These are phyloP conservation scores for Hordeum pubiflorum DNA, from an alignment of 202 grass and related monocot genomes.

Conservation along the genomic window DNA sequence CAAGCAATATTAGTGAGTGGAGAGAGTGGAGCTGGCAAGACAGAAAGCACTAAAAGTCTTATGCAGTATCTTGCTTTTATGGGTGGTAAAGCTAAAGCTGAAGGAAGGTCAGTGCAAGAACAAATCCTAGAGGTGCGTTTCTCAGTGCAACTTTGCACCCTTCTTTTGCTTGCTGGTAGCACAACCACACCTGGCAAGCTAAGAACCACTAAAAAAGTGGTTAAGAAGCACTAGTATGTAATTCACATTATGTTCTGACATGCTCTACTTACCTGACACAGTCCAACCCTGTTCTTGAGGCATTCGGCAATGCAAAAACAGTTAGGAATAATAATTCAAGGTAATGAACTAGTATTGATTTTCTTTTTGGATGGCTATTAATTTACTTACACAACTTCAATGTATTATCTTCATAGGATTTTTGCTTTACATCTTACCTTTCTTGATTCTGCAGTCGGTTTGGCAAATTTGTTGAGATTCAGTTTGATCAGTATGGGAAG, in stretches of 20 bases:
- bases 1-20: slow-evolving; percentile 97
- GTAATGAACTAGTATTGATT: slow-evolving; percentile 36
- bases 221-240: not conserved
- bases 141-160: not conserved
- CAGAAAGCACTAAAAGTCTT: slow-evolving; percentile 95
- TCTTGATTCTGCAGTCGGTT: slow-evolving; percentile 64
- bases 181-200: not conserved
- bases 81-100: slow-evolving; percentile 75
- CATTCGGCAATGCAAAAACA: slow-evolving; percentile 99
- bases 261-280: slow-evolving; percentile 38
- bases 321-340: slow-evolving; percentile 96
- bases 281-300: slow-evolving; percentile 98
- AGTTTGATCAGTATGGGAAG: slow-evolving; percentile 71
- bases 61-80: slow-evolving; percentile 95
- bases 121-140: slow-evolving; percentile 86
- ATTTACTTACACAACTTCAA: not conserved
- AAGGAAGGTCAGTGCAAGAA: slow-evolving; percentile 83
- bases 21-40: slow-evolving; percentile 98
- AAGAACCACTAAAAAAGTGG: no score
- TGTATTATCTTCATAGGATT: not conserved
- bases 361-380: slow-evolving; percentile 6
- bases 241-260: slow-evolving; percentile 15
- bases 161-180: slow-evolving; percentile 23
- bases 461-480: slow-evolving; percentile 98
- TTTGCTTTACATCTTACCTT: slow-evolving; percentile 26